Percentiles rank a stretch among this genome's conserved stretches.
Evolutionary conservation across 1,284 basidiomycete species (phyloP).

Genomic region (Somion occarium): DNA sequence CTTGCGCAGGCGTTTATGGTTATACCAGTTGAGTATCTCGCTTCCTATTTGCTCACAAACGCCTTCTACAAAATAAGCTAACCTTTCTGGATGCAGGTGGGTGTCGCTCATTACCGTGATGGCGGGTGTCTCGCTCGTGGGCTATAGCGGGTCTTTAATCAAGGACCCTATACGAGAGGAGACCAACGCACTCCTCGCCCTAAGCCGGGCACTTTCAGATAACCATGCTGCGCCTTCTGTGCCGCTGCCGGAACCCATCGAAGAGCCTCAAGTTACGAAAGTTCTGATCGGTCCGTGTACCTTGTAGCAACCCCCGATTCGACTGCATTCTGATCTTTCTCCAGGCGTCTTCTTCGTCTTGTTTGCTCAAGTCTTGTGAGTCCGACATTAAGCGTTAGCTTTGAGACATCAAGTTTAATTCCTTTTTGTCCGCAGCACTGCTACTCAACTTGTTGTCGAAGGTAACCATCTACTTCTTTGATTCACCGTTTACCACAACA

Average conservation of each 20-base stretch:
- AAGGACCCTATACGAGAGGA: slow-evolving; percentile 63
- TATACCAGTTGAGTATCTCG: slow-evolving; percentile 60
- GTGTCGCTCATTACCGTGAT: slow-evolving; percentile 88
- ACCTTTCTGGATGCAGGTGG: slow-evolving; percentile 56
- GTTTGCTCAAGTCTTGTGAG: slow-evolving; percentile 96
- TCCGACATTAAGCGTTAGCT: slow-evolving; percentile 14
- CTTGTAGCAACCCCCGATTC: slow-evolving; percentile 6
- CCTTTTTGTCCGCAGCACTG: slow-evolving; percentile 50
- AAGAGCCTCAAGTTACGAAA: slow-evolving; percentile 55
- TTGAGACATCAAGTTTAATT: background rate
- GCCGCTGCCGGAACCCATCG: slow-evolving; percentile 36
- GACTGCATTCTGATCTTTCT: slow-evolving; percentile 5
- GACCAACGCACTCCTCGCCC: slow-evolving; percentile 8
- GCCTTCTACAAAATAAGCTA: slow-evolving; percentile 7
- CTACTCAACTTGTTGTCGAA: slow-evolving; percentile 93
- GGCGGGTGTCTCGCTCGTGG: slow-evolving; percentile 86
- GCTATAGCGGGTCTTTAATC: slow-evolving; percentile 85
- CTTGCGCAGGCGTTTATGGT: slow-evolving; percentile 74
- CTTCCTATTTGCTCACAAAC: slow-evolving; percentile 12
- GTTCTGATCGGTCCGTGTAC: slow-evolving; percentile 56
- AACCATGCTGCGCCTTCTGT: slow-evolving; percentile 15
- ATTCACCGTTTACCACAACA: background rate
- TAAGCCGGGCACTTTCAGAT: slow-evolving; percentile 1
- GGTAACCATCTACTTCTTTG: slow-evolving; percentile 40
- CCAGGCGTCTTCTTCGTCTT: slow-evolving; percentile 88